Percentiles rank a stretch among this genome's conserved stretches.
phyloP scores from a whole-genome alignment of 116 monocot genomes.

The Iris pallida region DNA sequence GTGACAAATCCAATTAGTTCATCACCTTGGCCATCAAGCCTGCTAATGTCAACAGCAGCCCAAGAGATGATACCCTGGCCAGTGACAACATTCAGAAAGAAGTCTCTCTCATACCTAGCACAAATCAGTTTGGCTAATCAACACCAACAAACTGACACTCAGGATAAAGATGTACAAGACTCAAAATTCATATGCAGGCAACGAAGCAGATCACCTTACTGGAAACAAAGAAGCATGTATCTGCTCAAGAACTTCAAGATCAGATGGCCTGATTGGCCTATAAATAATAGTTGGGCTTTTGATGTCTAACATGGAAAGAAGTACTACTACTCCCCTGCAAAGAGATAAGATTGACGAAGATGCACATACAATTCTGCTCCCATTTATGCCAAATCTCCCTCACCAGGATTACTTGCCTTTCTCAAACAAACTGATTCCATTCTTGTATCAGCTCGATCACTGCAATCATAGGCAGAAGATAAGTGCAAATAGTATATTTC shows the following conservation, averaged over 20 bases:
- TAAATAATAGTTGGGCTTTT: constrained; percentile 49
- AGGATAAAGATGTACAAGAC: no score
- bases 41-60: constrained; percentile 75
- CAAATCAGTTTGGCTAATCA: no score
- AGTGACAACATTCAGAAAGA: constrained; percentile 88
- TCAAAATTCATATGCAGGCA: no score
- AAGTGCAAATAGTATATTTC: no score
- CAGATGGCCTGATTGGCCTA: constrained; percentile 61
- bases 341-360: constrained; percentile 11
- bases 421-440: neutral
- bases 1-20: constrained; percentile 94
- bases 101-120: constrained; percentile 85
- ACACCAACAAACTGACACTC: no score
- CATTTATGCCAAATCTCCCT: constrained; percentile 25
- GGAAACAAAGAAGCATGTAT: constrained; percentile 66
- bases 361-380: constrained; percentile 15
- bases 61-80: constrained; percentile 82
- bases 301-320: constrained; percentile 48
- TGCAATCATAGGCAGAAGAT: neutral
- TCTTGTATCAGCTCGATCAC: neutral
- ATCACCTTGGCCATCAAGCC: constrained; percentile 37
- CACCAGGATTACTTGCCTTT: neutral
- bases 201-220: constrained; percentile 32
- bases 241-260: constrained; percentile 56
- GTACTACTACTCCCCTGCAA: constrained; percentile 11